phyloP scores from a whole-genome alignment of 1,284 basidiomycete species.

The Phenoliferia sp. region DNA sequence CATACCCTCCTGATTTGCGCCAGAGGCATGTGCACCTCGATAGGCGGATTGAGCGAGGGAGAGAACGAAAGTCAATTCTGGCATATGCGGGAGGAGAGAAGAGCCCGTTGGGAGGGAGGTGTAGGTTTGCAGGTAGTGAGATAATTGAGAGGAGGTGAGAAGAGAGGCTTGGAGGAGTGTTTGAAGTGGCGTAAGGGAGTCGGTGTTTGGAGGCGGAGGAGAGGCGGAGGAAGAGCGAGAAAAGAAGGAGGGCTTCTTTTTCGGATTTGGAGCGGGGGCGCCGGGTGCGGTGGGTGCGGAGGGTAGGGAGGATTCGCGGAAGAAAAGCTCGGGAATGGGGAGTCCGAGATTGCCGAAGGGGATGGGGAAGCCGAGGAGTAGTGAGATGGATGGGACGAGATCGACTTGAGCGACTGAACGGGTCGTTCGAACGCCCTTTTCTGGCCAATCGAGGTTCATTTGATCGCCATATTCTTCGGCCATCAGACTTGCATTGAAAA shows the following conservation, averaged over 20 bases:
- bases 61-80: slow-evolving; percentile 36
- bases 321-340: slow-evolving; percentile 85
- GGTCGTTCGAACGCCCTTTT: slow-evolving; percentile 36
- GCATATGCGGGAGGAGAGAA: slow-evolving; percentile 52
- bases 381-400: slow-evolving; percentile 79
- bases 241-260: slow-evolving; percentile 17
- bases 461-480: slow-evolving; percentile 19
- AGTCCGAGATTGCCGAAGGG: slow-evolving; percentile 93
- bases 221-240: neutral
- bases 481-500: neutral
- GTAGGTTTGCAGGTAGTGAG: slow-evolving; percentile 71
- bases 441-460: slow-evolving; percentile 15
- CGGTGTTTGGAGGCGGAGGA: slow-evolving; percentile 2
- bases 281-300: slow-evolving; percentile 15
- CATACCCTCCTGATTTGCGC: slow-evolving; percentile 15
- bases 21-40: slow-evolving; percentile 27
- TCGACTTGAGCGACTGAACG: slow-evolving; percentile 89
- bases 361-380: slow-evolving; percentile 88
- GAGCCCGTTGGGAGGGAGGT: slow-evolving; percentile 57
- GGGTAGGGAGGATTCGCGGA: slow-evolving; percentile 14
- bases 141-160: slow-evolving; percentile 72
- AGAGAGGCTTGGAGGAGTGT: slow-evolving; percentile 60
- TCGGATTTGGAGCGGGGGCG: slow-evolving; percentile 1
- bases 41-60: slow-evolving; percentile 24
- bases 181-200: slow-evolving; percentile 24